phyloP scores from a whole-genome alignment of 1,139 yeast genomes.

The Kodamaea fungicola region DNA sequence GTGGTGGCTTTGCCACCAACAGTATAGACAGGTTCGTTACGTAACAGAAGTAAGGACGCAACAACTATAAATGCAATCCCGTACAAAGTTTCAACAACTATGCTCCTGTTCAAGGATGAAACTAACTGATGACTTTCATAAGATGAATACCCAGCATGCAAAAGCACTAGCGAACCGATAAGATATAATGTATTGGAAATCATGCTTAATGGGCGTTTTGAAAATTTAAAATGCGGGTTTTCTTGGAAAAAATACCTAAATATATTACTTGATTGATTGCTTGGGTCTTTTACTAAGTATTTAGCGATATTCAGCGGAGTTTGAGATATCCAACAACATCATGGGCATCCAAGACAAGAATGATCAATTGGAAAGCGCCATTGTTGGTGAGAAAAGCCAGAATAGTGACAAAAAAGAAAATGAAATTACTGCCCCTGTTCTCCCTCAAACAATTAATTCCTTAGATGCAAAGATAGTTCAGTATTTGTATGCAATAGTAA shows the following conservation, averaged over 20 bases:
- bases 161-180: constrained; percentile 31
- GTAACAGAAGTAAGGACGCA: constrained; percentile 31
- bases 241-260: too few relatives aligned
- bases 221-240: too few relatives aligned
- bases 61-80: constrained; percentile 37
- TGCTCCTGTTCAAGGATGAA: constrained; percentile 34
- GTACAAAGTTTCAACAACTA: constrained; percentile 37
- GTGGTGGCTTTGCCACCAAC: constrained; percentile 8
- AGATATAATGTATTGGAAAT: constrained; percentile 15
- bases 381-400: too few relatives aligned
- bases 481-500: constrained; percentile 37
- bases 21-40: constrained; percentile 18
- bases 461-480: constrained; percentile 38
- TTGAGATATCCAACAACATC: too few relatives aligned
- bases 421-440: too few relatives aligned
- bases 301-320: too few relatives aligned
- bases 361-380: too few relatives aligned
- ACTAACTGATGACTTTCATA: constrained; percentile 46
- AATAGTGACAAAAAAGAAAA: too few relatives aligned
- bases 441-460: constrained; percentile 13
- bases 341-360: too few relatives aligned
- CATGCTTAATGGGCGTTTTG: constrained; percentile 1
- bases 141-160: constrained; percentile 52
- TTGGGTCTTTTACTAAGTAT: too few relatives aligned
- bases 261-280: too few relatives aligned